Percentiles rank a stretch among this genome's conserved stretches.
phyloP scores from a whole-genome alignment of 2,329 filamentous ascomycete genomes.

The Fusarium neocosmosporiellum region DNA sequence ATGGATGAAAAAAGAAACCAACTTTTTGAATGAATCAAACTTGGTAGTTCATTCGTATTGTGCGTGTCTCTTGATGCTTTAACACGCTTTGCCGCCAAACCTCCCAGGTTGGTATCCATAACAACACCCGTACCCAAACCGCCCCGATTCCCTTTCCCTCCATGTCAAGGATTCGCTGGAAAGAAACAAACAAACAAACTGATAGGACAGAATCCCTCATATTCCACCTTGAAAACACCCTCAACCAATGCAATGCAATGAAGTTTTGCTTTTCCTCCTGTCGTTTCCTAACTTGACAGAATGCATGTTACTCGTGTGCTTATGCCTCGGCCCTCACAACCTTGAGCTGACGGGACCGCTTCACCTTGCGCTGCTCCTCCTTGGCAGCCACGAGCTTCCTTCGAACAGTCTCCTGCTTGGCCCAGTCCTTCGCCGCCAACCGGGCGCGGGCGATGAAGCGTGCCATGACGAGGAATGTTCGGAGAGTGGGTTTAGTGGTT shows the following conservation, averaged over 20 bases:
- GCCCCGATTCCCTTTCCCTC: neutral
- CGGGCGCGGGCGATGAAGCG: conserved; percentile 65
- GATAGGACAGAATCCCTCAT: neutral
- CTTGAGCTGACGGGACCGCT: conserved; percentile 54
- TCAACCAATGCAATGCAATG: conserved; percentile 21
- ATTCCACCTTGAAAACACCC: neutral
- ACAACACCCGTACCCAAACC: conserved; percentile 28
- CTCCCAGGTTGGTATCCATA: conserved; percentile 28
- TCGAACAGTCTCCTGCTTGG: conserved; percentile 62
- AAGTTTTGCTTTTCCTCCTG: conserved; percentile 4
- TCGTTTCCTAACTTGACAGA: conserved; percentile 1
- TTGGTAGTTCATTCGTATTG: conserved; percentile 7
- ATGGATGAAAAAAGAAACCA: neutral
- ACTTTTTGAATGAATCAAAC: conserved; percentile 2
- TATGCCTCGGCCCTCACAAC: conserved; percentile 53
- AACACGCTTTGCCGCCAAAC: conserved; percentile 1
- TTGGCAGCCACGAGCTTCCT: conserved; percentile 60
- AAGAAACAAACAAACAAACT: neutral
- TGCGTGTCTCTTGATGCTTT: neutral
- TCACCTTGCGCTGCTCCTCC: conserved; percentile 58
- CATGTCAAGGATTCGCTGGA: neutral
- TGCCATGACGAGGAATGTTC: conserved; percentile 59
- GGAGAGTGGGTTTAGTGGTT: conserved; percentile 48
- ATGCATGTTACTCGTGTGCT: neutral
- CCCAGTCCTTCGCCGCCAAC: conserved; percentile 61